Evolutionary conservation across 164 flowering plant species (phyloP), one percentile per base, ranked within the genome.

Genomic region (Amborella trichopoda): DNA sequence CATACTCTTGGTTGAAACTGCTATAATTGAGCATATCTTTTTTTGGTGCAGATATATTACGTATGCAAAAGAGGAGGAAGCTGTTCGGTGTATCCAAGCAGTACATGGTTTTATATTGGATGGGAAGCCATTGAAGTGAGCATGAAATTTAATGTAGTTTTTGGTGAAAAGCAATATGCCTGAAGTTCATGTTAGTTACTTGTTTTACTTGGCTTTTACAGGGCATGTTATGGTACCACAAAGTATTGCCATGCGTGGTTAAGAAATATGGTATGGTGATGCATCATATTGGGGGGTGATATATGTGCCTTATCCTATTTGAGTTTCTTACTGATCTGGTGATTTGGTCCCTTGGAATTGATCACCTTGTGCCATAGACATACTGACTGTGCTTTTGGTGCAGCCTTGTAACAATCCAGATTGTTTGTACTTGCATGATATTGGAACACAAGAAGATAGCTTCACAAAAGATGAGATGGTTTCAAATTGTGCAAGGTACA

Each of bases 201-300:
- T 13, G 20, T 26, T 46, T 21, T 22, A 14, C 11, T 40, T 52
- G 25, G 12, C 5, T 24, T 26, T 55, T 67, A 52, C 74, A 93
- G 99, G 76, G 99, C 95, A 25, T 81, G 96, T 73, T 93, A 84
- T 76, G 99, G 99, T 37, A 93, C 99, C 11, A 93, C 96, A 16
- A 93, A 93, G 54, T 93, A 93, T 56, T 93, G 99, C 62, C 96
- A 93, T 63, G 79, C 95, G 48, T 93, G 99, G 99, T 63, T 93
- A 65, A 77, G 89, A 58, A 93, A 79, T 56, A 70, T 69, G 91
- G 99, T 88, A 78, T 53, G 78, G 4, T 9, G 20, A 1, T 1
- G 1, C 20, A 16, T 10, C 20, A 16, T 9, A 16, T 38, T 4
- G 41, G 41, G 20, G 20, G n/a, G n/a, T n/a, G n/a, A n/a, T n/a